Base-by-base conservation (phyloP, 768 basidiomycete species). In the Dentipellis fragilis region DNA sequence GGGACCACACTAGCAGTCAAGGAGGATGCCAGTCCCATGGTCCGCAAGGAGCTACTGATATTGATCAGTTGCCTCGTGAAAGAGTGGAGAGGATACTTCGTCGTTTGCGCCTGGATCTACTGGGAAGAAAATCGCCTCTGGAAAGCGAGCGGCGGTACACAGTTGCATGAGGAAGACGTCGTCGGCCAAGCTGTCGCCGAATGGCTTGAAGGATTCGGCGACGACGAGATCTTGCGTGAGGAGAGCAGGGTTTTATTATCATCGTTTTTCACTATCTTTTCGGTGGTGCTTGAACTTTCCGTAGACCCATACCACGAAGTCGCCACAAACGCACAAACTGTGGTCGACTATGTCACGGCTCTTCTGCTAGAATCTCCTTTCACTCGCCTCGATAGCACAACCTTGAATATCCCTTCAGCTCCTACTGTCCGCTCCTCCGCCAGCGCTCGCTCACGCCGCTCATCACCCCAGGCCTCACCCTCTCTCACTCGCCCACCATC, bases 51-150 rank as follows among this genome's bases (percentile, higher is more conserved):
- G 67, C 75, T 97, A 19, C 75, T 97, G 36, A 80, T 97, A 39
- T 77, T 98, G 39, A 83, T 98, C 55, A 93, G 91, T 64, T 92
- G 89, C 63, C 74, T 98, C 19, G 93, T 94, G 38, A 89, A 93
- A 68, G 95, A 98, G 68, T 97, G 94, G 91, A 75, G 93, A 55
- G 96, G 95, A 7, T 90, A 90, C 73, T 93, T 98, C 63, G 90
- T 95, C 49, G 83, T 93, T 39, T 96, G 95, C 59, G 93, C 95
- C 1, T 98, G 95, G 94, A 73, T 92, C 9, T 94, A 96, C 66
- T 90, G 90, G 84, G 93, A 96, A 65, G 90, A 94, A 67, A 89
- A 95, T 62, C 71, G 84, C 51, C 80, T 76, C 57, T 83, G 85
- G 80, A 67, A 62, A 38, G 11, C 53, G 71, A 77, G 64, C 60